Evolutionary conservation across 148 eudicot genomes (phyloP).

Genomic region (Tetragonia tetragonoides): DNA sequence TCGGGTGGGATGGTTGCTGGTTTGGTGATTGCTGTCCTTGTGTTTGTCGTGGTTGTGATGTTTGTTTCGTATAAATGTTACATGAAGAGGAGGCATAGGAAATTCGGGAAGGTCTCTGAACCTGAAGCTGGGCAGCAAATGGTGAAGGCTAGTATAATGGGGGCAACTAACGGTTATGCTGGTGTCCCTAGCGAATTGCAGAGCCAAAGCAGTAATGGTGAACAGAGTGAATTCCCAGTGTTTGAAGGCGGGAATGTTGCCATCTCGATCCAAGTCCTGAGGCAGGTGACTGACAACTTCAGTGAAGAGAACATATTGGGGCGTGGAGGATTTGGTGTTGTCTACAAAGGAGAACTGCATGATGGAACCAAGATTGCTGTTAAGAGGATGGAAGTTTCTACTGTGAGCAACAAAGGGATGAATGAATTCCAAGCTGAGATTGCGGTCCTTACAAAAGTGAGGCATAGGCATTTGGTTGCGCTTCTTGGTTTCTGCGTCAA

Average conservation of each 20-base stretch:
- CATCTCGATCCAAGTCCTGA: slow-evolving; percentile 35
- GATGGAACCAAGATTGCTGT: slow-evolving; percentile 87
- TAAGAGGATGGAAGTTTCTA: slow-evolving; percentile 67
- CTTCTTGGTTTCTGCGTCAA: slow-evolving; percentile 63
- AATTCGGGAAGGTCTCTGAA: slow-evolving; percentile 36
- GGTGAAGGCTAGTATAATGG: slow-evolving; percentile 21
- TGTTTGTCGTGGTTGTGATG: slow-evolving; percentile 40
- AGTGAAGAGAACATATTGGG: slow-evolving; percentile 58
- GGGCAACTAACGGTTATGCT: slow-evolving; percentile 26
- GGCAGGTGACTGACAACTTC: slow-evolving; percentile 63
- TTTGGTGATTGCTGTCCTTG: slow-evolving; percentile 43
- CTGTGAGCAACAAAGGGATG: slow-evolving; percentile 54
- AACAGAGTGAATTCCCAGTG: slow-evolving; percentile 29
- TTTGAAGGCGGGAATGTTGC: slow-evolving; percentile 28
- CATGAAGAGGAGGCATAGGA: slow-evolving; percentile 33
- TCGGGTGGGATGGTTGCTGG: slow-evolving; percentile 43
- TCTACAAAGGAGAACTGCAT: slow-evolving; percentile 59
- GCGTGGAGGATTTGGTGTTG: slow-evolving; percentile 73
- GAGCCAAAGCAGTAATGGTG: slow-evolving; percentile 35
- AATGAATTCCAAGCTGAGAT: slow-evolving; percentile 78
- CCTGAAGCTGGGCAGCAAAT: slow-evolving; percentile 39
- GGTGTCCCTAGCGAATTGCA: slow-evolving; percentile 23
- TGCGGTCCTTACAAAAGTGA: slow-evolving; percentile 68
- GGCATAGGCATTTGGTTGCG: slow-evolving; percentile 80
- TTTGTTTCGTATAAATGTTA: slow-evolving; percentile 52